A percentile compares a stretch with the other conserved stretches of the same genome.
These are phyloP conservation scores for Gillenia trifoliata DNA, from an alignment of 306 rosid species.

Conservation along the genomic window DNA sequence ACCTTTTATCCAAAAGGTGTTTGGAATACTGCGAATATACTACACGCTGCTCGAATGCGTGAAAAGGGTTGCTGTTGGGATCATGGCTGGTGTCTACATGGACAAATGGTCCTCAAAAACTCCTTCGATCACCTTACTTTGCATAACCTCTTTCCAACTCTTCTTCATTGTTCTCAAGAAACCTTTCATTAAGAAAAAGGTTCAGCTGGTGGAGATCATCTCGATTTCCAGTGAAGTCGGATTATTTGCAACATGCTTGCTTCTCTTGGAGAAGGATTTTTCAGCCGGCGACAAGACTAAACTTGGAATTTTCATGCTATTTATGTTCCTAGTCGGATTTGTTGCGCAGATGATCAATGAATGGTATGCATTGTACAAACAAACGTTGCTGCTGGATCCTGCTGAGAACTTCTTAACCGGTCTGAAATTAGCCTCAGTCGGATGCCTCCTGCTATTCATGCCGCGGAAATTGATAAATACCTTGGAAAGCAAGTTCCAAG, in stretches of 20 bases:
- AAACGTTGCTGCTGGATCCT: constrained; percentile 56
- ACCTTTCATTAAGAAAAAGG: constrained; percentile 86
- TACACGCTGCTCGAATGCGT: constrained; percentile 60
- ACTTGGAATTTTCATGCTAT: constrained; percentile 55
- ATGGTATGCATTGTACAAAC: constrained; percentile 70
- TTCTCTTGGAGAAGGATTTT: constrained; percentile 43
- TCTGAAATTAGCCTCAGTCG: constrained; percentile 54
- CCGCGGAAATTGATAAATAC: constrained; percentile 46
- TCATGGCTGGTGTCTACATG: constrained; percentile 57
- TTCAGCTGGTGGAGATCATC: constrained; percentile 80
- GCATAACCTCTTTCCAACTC: constrained; percentile 66
- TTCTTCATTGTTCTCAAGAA: constrained; percentile 85
- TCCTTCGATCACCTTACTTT: constrained; percentile 44
- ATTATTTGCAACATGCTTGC: constrained; percentile 41
- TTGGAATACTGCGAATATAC: constrained; percentile 89
- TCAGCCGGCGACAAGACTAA: constrained; percentile 35
- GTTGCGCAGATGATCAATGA: constrained; percentile 55
- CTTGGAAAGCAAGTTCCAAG: constrained; percentile 50
- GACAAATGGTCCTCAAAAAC: constrained; percentile 36
- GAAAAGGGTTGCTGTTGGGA: constrained; percentile 54
- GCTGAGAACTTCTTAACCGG: constrained; percentile 46
- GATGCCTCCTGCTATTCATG: constrained; percentile 49
- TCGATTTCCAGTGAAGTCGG: constrained; percentile 53
- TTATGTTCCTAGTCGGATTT: constrained; percentile 58
- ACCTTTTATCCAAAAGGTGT: constrained; percentile 81